phyloP scores from a whole-genome alignment of 108 stramenopile species.

The Seminavis robusta region DNA sequence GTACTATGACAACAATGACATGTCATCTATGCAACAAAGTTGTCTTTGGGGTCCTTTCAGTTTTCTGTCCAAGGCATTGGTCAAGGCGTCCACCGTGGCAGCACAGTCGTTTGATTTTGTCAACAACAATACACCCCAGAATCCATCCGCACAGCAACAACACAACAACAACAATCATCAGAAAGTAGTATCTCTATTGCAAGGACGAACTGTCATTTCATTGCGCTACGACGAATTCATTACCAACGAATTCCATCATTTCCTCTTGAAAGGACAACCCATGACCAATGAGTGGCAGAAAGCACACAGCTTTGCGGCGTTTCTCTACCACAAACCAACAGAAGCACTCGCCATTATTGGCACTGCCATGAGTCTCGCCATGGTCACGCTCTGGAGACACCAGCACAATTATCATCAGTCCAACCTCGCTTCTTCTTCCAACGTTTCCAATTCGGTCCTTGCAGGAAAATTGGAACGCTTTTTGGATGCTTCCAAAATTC shows the following conservation, averaged over 20 bases:
- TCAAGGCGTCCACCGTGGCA: not conserved
- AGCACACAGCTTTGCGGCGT: constrained; percentile 36
- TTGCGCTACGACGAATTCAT: constrained; percentile 39
- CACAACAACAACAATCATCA: too few relatives aligned
- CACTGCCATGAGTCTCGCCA: constrained; percentile 36
- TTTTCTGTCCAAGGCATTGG: not conserved
- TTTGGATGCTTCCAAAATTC: constrained; percentile 31
- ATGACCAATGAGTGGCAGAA: constrained; percentile 17
- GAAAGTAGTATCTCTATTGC: constrained; percentile 8
- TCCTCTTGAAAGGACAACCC: constrained; percentile 27
- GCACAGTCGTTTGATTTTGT: not conserved
- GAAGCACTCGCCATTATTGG: constrained; percentile 32
- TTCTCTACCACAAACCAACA: constrained; percentile 44
- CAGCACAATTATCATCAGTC: not conserved
- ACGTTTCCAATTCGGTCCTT: not conserved
- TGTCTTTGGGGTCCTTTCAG: not conserved
- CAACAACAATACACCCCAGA: not conserved
- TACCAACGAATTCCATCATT: constrained; percentile 38
- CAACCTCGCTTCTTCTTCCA: too few relatives aligned
- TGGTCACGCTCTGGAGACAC: constrained; percentile 24
- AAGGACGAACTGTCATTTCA: constrained; percentile 31
- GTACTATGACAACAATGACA: too few relatives aligned
- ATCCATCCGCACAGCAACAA: not conserved
- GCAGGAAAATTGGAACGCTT: constrained; percentile 25
- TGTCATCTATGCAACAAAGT: not conserved